Base-by-base conservation (phyloP, 805 yeast species). In the Lipomyces sp. region DNA sequence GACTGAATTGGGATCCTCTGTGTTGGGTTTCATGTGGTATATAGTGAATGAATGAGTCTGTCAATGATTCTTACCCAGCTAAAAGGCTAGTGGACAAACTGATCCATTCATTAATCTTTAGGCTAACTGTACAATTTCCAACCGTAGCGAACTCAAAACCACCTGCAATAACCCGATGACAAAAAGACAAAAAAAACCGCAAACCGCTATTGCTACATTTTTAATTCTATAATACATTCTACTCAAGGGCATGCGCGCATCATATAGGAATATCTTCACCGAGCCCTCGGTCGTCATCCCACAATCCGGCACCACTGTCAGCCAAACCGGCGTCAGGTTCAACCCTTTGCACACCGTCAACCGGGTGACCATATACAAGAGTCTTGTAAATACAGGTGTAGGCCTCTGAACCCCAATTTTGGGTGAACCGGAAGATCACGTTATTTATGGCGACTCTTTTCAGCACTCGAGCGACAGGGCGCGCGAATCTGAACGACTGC, bases 121-220 rank as follows among this genome's bases (percentile, higher is more conserved):
- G 18, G 4, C 18, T 42, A n/a, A 15, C 24, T 42, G 48, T 42
- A 42, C 48, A 37, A 15, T 42, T 42, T 15, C 48, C 48, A 15
- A 42, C 48, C 18, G 48, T 15, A n/a, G 18, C 7, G 48, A 24
- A 24, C 48, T 42, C 48, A 42, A 42, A 42, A 42, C 48, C 15
- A 15, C 48, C 48, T n/a, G 48, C 48, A 42, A 42, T 42, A 42
- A 15, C 24, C 24, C 24, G 72, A 90, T 90, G 75, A 87, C 87
- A 58, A 83, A 84, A 75, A 87, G 89, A 77, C 90, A 90, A 55
- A 76, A 80, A 24, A 7, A 64, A 42, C 48, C 7, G 24, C 24
- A 4, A 1, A n/a, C n/a, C 7, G 48, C 18, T 7, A 42, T 7
- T 42, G 48, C 24, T 42, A 42, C 48, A 42, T 10, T 37, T 13